A percentile compares a stretch with the other conserved stretches of the same genome.
Evolutionary conservation across 352 stramenopile species (phyloP).

Genomic region (Pythium guiyangense): DNA sequence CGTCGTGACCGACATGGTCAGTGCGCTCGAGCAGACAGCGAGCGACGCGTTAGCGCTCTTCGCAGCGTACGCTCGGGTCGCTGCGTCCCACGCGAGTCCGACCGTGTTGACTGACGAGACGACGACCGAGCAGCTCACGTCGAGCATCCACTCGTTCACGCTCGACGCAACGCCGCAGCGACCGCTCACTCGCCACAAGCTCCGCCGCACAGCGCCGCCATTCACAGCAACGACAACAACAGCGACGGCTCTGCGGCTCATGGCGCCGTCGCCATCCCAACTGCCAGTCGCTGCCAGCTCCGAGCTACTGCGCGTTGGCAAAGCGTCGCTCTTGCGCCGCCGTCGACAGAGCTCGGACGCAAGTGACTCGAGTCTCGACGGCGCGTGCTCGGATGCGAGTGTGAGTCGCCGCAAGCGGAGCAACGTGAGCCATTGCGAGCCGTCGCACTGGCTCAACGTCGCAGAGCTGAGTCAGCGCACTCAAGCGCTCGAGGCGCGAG

Average conservation of each 20-base stretch:
- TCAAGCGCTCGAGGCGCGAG: not conserved
- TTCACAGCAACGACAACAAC: not conserved
- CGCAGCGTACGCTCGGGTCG: not conserved
- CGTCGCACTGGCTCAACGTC: slow-evolving; percentile 6
- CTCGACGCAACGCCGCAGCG: slow-evolving; percentile 11
- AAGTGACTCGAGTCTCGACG: slow-evolving; percentile 60
- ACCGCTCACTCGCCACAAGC: slow-evolving; percentile 3
- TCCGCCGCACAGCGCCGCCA: not conserved
- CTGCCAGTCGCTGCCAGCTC: too few relatives aligned
- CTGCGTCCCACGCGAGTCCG: slow-evolving; percentile 17
- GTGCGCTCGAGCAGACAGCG: not conserved
- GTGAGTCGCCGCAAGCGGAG: slow-evolving; percentile 59
- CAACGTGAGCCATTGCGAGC: slow-evolving; percentile 29
- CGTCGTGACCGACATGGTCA: not conserved
- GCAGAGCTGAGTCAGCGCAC: slow-evolving; percentile 4
- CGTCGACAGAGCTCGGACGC: slow-evolving; percentile 46
- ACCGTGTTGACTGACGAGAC: slow-evolving; percentile 19
- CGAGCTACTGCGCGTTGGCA: not conserved
- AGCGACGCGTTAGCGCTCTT: not conserved
- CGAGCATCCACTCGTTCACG: slow-evolving; percentile 44
- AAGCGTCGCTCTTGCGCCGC: slow-evolving; percentile 26
- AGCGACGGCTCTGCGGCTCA: slow-evolving; percentile 1
- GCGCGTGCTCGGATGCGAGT: slow-evolving; percentile 39
- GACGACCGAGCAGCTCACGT: slow-evolving; percentile 44
- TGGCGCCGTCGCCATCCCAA: too few relatives aligned